Percentiles rank a stretch among this genome's conserved stretches.
phyloP scores from a whole-genome alignment of 2,329 filamentous ascomycete genomes.

The Parafenestella ontariensis region DNA sequence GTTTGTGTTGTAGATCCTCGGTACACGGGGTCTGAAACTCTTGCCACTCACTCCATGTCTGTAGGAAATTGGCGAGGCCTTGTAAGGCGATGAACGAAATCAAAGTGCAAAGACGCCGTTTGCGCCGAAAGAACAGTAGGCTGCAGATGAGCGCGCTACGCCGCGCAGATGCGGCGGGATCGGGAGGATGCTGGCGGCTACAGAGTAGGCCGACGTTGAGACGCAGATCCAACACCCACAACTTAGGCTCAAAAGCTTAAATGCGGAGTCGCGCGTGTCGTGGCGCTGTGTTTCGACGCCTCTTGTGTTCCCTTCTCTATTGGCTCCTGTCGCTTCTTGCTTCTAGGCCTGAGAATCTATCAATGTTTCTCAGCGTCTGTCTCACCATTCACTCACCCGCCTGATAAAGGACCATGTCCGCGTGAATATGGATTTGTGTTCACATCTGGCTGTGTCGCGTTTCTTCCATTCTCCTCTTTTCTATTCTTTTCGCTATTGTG shows the following conservation, averaged over 20 bases:
- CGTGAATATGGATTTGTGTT: slow-evolving; percentile 20
- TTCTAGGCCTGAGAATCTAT: slow-evolving; percentile 27
- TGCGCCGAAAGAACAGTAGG: slow-evolving; percentile 20
- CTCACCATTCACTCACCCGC: slow-evolving; percentile 36
- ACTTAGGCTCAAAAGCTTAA: slow-evolving; percentile 44
- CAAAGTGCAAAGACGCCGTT: slow-evolving; percentile 8
- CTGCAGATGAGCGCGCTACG: slow-evolving; percentile 35
- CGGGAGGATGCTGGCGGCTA: slow-evolving; percentile 44
- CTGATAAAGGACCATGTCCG: slow-evolving; percentile 40
- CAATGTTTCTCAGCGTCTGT: slow-evolving; percentile 35
- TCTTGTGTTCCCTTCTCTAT: slow-evolving; percentile 34
- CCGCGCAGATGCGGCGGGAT: slow-evolving; percentile 31
- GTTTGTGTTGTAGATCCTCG: slow-evolving; percentile 33
- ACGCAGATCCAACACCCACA: slow-evolving; percentile 43
- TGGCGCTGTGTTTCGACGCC: slow-evolving; percentile 47
- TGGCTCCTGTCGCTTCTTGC: slow-evolving; percentile 40
- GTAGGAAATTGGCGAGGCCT: slow-evolving; percentile 21
- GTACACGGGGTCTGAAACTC: slow-evolving; percentile 26
- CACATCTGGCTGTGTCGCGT: slow-evolving; percentile 21
- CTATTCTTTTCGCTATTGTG: slow-evolving; percentile 19
- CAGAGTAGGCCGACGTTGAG: slow-evolving; percentile 44
- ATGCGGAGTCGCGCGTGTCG: slow-evolving; percentile 36
- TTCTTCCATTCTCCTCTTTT: slow-evolving; percentile 24
- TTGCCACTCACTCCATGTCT: slow-evolving; percentile 16
- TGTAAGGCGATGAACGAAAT: slow-evolving; percentile 16